Evolutionary conservation across 1,139 yeast species (phyloP), one percentile per base, ranked within the genome.

Genomic region (Debaryomyces udenii): DNA sequence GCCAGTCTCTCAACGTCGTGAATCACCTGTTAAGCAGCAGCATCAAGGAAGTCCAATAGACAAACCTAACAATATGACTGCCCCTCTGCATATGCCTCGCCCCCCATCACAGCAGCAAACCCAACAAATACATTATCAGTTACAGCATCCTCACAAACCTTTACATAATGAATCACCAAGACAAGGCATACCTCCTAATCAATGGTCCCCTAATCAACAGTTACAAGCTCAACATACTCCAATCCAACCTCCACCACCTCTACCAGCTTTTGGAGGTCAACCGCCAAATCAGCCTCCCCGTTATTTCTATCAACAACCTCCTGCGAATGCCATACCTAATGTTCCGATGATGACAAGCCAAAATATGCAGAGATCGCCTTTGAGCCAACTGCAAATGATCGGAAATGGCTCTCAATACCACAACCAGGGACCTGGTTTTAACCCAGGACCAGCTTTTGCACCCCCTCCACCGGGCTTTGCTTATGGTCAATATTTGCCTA

Each of bases 401-500:
- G 52, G 51, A 10, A 51, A 52, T 30, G 64, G 61, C 3, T 41
- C 42, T 6, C 51, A 46, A 14, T 58, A 57, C 39, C 64, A 62
- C 7, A 47, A 7, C 22, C 22, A 20, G 22, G 22, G 7, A 7
- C 22, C 56, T 17, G 61, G 53, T 13, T 42, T 49, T 20, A 50
- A 52, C 3, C 45, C 51, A 10, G 53, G 50, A 3, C 57, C 53
- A 7, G 56, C 58, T 6, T 26, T 26, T n/a, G 28, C 9, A 6
- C 55, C 59, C 4, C 61, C 62, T 23, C 68, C 68, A 10, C 67
- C 66, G 16, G 69, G 66, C 3, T 66, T 63, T 42, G 58, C 66
- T 9, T 66, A 66, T 43, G 69, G 68, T 11, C 70, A 62, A 41
- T 64, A 62, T 47, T 55, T 65, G 35, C 71, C 73, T 4, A 53